Conservation (phyloP, 495 filamentous ascomycete species). For the Pseudevernia furfuracea region DNA sequence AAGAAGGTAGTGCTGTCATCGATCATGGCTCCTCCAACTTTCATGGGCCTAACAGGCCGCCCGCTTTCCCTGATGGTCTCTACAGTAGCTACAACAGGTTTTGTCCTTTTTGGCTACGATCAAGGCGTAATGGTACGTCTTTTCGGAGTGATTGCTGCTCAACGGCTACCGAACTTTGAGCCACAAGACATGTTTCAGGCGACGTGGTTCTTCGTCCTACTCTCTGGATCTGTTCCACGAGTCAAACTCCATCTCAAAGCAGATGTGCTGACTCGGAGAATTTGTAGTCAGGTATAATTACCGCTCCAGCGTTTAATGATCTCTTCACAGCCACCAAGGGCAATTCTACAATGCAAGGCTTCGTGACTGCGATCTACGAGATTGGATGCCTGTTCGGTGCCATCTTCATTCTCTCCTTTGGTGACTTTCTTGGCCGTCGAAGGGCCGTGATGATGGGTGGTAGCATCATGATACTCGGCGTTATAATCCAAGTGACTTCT, state of each 20-base stretch:
- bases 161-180: not conserved
- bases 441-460: conserved; percentile 54
- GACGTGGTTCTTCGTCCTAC: not conserved
- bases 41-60: conserved; percentile 57
- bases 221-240: not conserved
- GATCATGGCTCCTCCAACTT: conserved; percentile 36
- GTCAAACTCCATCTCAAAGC: not conserved
- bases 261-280: not conserved
- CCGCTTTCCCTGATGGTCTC: conserved; percentile 57
- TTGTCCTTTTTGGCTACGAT: conserved; percentile 68
- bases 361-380: conserved; percentile 79
- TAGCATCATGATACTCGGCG: conserved; percentile 63
- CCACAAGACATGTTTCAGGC: not conserved
- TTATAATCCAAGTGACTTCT: conserved; percentile 58
- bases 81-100: conserved; percentile 62
- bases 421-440: conserved; percentile 61
- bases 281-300: conserved; percentile 59
- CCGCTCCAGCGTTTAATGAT: conserved; percentile 59
- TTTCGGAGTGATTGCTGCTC: not conserved
- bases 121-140: conserved; percentile 56
- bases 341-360: conserved; percentile 66
- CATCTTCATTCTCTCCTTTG: conserved; percentile 59
- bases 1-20: not conserved
- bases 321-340: conserved; percentile 59
- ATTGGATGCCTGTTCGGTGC: conserved; percentile 71